Evolutionary conservation across 306 rosid genomes (phyloP).

Genomic region (Sophora flavescens): DNA sequence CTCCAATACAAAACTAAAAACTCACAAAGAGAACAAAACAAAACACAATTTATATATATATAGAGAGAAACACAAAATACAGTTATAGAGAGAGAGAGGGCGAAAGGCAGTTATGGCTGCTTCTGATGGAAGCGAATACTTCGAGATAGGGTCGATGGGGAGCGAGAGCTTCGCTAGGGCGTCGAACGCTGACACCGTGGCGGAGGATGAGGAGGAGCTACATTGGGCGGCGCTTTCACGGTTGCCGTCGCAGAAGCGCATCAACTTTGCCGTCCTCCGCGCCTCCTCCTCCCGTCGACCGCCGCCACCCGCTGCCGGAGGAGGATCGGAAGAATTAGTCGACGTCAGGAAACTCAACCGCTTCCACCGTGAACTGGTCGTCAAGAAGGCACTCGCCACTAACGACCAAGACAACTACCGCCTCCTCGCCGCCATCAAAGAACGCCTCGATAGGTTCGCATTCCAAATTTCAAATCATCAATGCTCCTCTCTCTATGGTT

Average conservation of each 20-base stretch:
- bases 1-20: not conserved
- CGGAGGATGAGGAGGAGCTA: conserved; percentile 72
- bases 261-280: conserved; percentile 62
- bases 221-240: conserved; percentile 76
- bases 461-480: no score
- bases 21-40: not conserved
- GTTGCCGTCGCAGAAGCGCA: conserved; percentile 67
- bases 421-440: conserved; percentile 75
- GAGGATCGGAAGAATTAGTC: conserved; percentile 42
- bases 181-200: conserved; percentile 71
- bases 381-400: conserved; percentile 77
- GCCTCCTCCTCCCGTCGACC: conserved; percentile 36
- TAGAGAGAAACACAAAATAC: not conserved
- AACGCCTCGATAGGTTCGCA: conserved; percentile 64
- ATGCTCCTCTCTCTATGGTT: not conserved
- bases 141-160: conserved; percentile 45
- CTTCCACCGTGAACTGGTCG: conserved; percentile 67
- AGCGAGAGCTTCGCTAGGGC: conserved; percentile 62
- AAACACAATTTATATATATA: not conserved
- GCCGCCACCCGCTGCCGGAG: not conserved
- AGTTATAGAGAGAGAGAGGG: not conserved
- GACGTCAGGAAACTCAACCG: conserved; percentile 75
- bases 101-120: conserved; percentile 66
- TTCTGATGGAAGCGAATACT: conserved; percentile 82
- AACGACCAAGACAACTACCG: conserved; percentile 73